Conservation (phyloP, 345 rosid genomes). For the Lepidium sativum region DNA sequence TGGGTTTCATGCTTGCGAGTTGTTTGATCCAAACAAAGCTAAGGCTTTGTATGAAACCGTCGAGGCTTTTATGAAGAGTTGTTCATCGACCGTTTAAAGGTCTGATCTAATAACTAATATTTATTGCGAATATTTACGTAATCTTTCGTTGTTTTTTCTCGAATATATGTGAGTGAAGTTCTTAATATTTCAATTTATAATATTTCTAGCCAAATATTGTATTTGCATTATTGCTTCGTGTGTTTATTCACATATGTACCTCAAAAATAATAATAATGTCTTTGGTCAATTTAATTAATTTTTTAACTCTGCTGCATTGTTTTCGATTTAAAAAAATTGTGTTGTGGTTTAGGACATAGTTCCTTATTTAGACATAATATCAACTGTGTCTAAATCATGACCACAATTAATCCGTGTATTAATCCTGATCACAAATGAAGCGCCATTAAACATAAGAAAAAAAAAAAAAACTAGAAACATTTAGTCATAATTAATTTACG, state of each 20-base stretch:
- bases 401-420: slow-evolving; percentile 19
- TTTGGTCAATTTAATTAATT: too few relatives aligned
- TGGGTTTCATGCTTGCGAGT: slow-evolving; percentile 64
- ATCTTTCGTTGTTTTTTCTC: too few relatives aligned
- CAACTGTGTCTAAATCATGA: neutral
- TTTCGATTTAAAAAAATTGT: too few relatives aligned
- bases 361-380: neutral
- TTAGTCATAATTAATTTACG: neutral
- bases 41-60: slow-evolving; percentile 24
- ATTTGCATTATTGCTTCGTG: neutral
- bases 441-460: neutral
- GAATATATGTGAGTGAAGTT: neutral
- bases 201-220: neutral
- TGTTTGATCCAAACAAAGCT: slow-evolving; percentile 45
- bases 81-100: slow-evolving; percentile 5
- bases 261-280: neutral
- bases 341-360: too few relatives aligned
- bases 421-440: slow-evolving; percentile 12
- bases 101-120: neutral
- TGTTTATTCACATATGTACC: neutral
- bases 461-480: neutral
- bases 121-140: neutral
- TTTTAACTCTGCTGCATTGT: too few relatives aligned
- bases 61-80: slow-evolving; percentile 31
- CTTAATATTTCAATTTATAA: neutral